A percentile compares a stretch with the other conserved stretches of the same genome.
These are phyloP conservation scores for Phytopythium delawarense DNA, from an alignment of 352 stramenopile genomes.

Conservation along the genomic window DNA sequence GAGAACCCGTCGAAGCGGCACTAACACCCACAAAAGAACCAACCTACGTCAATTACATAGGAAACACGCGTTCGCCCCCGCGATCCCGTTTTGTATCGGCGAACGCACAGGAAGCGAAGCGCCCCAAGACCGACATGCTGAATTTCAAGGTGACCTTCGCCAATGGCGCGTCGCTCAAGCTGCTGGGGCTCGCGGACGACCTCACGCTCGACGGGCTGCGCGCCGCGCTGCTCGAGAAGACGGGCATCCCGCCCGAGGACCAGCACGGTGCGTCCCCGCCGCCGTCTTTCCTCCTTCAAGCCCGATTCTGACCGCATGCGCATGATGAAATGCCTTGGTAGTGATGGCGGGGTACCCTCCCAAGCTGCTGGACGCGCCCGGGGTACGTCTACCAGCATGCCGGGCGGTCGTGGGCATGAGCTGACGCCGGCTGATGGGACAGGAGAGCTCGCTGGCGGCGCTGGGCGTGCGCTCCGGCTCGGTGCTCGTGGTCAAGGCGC, in stretches of 20 bases:
- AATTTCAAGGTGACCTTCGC: constrained; percentile 79
- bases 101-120: too few relatives aligned
- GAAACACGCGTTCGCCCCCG: neutral
- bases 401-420: neutral
- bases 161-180: constrained; percentile 66
- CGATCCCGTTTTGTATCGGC: neutral
- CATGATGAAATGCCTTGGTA: constrained; percentile 13
- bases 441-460: constrained; percentile 41
- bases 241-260: constrained; percentile 50
- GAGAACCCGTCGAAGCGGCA: neutral
- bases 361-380: constrained; percentile 55
- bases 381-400: constrained; percentile 26
- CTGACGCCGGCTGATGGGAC: neutral
- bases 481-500: constrained; percentile 69
- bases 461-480: constrained; percentile 65
- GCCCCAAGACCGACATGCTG: constrained; percentile 5
- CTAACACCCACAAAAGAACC: neutral
- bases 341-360: constrained; percentile 77
- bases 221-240: constrained; percentile 47
- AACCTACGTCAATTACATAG: neutral
- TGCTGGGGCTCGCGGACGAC: constrained; percentile 54
- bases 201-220: constrained; percentile 59
- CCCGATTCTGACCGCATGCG: neutral
- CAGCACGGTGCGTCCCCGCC: constrained; percentile 41
- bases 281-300: neutral